Base-by-base conservation (phyloP, 805 yeast species). In the Wickerhamomyces hampshirensis region DNA sequence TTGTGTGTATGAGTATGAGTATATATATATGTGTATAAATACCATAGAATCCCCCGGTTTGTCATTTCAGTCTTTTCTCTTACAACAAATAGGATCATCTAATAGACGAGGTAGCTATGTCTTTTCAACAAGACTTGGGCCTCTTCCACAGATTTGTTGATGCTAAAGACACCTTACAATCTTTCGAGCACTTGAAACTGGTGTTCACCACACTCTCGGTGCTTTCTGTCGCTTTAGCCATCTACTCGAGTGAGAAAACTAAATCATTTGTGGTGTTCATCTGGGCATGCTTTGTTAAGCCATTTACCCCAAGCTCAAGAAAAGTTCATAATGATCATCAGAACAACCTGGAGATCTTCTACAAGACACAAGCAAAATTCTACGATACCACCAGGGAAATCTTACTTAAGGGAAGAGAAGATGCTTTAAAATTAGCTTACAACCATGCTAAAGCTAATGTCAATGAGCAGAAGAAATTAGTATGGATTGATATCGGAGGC, bases 401-500 rank as follows among this genome's bases (percentile, higher is more conserved):
- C 26, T 65, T 84, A 28, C 66, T 84, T 46, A 73, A 82, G 58
- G 95, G 95, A 15, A 69, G 94, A 49, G 77, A 74, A 50, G 71
- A 70, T 38, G 78, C 85, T 38, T 63, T 83, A 37, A 66, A 66
- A 34, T 56, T 82, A 40, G 83, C 84, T 1, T 68, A 65, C 21
- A 57, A 80, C 18, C 88, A 83, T 56, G 59, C 80, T 26, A 53
- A 43, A 31, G 42, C 53, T 5, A 55, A 44, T 33, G 33, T 44
- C 6, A 58, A 57, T 18, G 51, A 29, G 6, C 26, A 36, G 30
- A 44, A 56, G 28, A 69, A 70, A 34, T 60, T 80, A 30, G 76
- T 80, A 30, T 82, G 89, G 89, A 68, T 82, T 33, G 89, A 82
- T 55, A 73, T 85, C 51, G 95, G 94, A 34, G 94, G 94, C 23